Evolutionary conservation across 441 rosid genomes (phyloP).

Genomic region (Pelargonium cotyledonis): DNA sequence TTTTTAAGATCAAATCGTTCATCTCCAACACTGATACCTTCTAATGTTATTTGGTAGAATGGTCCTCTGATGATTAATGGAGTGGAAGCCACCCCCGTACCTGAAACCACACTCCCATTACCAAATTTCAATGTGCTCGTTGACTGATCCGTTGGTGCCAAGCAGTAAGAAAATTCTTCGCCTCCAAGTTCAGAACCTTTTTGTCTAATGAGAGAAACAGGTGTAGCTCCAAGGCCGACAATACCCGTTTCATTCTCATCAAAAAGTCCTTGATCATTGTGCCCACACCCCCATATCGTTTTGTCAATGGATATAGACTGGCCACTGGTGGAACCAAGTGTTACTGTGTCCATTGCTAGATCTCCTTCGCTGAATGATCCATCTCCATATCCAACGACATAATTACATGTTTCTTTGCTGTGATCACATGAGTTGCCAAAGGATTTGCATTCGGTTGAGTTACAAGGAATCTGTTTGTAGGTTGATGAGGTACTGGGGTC

Average conservation of each 20-base stretch:
- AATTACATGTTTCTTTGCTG: conserved; percentile 6
- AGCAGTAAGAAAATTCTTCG: conserved; percentile 38
- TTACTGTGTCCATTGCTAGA: conserved; percentile 24
- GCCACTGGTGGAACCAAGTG: conserved; percentile 18
- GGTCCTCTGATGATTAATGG: conserved; percentile 17
- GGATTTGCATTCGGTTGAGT: conserved; percentile 6
- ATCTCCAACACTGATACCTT: conserved; percentile 33
- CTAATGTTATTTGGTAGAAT: conserved; percentile 25
- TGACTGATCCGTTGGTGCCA: conserved; percentile 22
- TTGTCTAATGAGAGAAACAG: conserved; percentile 12
- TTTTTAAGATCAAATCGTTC: conserved; percentile 5
- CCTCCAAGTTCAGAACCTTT: conserved; percentile 17
- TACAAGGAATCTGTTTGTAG: conserved; percentile 20
- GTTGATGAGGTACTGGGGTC: conserved; percentile 22
- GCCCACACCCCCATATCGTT: conserved; percentile 23
- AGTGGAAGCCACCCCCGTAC: conserved; percentile 31
- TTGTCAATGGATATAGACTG: conserved; percentile 9
- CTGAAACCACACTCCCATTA: conserved; percentile 17
- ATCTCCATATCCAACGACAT: conserved; percentile 23
- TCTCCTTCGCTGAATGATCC: conserved; percentile 14
- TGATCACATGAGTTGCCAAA: not conserved
- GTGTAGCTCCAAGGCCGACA: conserved; percentile 36
- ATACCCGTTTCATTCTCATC: conserved; percentile 18
- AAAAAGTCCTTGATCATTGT: conserved; percentile 19
- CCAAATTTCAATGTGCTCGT: conserved; percentile 38